These are phyloP conservation scores for Leishmania guyanensis DNA, from an alignment of 208 protist genomes.

Conservation along the genomic window DNA sequence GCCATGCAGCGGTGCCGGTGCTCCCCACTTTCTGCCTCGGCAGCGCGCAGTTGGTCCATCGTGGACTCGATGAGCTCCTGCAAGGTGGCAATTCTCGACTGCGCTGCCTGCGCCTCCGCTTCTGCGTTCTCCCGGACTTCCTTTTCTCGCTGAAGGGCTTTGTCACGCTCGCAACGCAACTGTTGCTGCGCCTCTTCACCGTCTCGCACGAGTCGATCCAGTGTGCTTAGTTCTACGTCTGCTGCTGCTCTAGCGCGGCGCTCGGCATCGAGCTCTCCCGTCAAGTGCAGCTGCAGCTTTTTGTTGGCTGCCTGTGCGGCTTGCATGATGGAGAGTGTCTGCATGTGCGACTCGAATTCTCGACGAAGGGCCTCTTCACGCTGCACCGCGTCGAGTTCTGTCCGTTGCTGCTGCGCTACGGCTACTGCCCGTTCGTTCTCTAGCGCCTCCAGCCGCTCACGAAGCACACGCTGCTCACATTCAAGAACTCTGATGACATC, in stretches of 20 bases:
- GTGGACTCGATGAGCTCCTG: not conserved
- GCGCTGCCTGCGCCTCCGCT: not conserved
- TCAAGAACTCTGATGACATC: not conserved
- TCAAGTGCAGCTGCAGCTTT: not conserved
- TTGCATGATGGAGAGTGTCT: not conserved
- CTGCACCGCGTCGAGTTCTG: not conserved
- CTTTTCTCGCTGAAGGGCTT: not conserved
- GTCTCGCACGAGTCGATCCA: not conserved
- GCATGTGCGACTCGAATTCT: not conserved
- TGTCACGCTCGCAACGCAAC: constrained; percentile 1
- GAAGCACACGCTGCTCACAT: not conserved
- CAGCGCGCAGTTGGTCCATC: not conserved
- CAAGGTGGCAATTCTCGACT: not conserved
- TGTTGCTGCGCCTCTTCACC: not conserved
- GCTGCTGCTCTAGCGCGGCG: not conserved
- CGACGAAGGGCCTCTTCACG: not conserved
- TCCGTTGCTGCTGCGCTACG: not conserved
- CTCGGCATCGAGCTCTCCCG: constrained; percentile 8
- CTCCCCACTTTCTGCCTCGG: not conserved
- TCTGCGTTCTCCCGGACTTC: not conserved
- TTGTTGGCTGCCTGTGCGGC: not conserved
- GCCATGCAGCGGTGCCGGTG: not conserved
- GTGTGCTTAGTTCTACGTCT: not conserved
- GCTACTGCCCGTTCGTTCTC: not conserved
- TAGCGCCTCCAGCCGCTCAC: constrained; percentile 1